phyloP scores from a whole-genome alignment of 2,329 filamentous ascomycete genomes.

The Xylariaceae sp. region DNA sequence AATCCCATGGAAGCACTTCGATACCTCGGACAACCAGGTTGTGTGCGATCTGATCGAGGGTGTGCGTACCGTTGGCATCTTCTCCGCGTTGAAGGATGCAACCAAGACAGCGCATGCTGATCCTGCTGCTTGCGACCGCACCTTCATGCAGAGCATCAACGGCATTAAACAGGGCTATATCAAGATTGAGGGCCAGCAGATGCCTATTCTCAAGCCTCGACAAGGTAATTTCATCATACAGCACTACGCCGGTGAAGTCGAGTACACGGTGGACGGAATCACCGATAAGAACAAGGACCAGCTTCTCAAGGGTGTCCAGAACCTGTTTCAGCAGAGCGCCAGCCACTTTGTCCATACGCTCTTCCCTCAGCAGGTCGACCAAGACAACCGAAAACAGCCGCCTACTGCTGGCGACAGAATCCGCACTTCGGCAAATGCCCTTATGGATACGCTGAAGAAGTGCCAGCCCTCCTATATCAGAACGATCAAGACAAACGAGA shows the following conservation, averaged over 20 bases:
- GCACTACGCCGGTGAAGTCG: slow-evolving; percentile 96
- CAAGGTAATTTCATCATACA: slow-evolving; percentile 98
- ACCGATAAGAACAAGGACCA: slow-evolving; percentile 99
- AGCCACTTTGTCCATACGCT: slow-evolving; percentile 83
- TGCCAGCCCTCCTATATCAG: slow-evolving; percentile 96
- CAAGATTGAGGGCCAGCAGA: too few relatives aligned
- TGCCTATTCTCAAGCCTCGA: slow-evolving; percentile 80
- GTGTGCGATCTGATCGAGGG: slow-evolving; percentile 97
- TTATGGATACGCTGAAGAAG: slow-evolving; percentile 95
- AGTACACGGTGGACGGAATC: slow-evolving; percentile 91
- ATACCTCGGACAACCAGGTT: slow-evolving; percentile 99
- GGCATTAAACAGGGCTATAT: too few relatives aligned
- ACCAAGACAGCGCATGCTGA: slow-evolving; percentile 98
- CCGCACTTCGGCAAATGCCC: slow-evolving; percentile 85
- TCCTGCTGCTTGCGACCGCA: slow-evolving; percentile 86
- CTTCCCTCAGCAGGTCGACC: slow-evolving; percentile 90
- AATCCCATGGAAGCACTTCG: slow-evolving; percentile 98
- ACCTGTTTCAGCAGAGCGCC: slow-evolving; percentile 74
- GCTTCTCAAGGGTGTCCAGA: slow-evolving; percentile 86
- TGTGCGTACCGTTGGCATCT: slow-evolving; percentile 81
- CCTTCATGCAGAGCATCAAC: slow-evolving; percentile 89
- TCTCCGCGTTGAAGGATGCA: slow-evolving; percentile 93
- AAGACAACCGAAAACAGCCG: slow-evolving; percentile 89
- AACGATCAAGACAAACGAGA: slow-evolving; percentile 99
- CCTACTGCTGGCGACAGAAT: slow-evolving; percentile 96